Evolutionary conservation across 192 early-diverging fungal species (phyloP), one percentile per base, ranked within the genome.

Genomic region (Backusella tuberculispora): DNA sequence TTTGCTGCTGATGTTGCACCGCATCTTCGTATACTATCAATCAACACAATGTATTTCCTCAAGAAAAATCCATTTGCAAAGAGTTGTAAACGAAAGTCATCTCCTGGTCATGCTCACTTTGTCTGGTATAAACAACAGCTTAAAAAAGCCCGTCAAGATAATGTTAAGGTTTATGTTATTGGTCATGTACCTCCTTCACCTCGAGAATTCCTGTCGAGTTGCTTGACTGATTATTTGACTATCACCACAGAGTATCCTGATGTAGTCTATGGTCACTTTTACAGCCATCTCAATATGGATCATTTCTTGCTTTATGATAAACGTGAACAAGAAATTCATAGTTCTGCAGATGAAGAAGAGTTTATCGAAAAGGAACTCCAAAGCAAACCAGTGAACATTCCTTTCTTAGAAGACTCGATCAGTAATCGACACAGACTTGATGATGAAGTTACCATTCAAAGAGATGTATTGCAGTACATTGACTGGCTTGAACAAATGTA

Each of bases 281-380:
- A 83, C 63, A 91, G 92, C 7, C 92, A 93, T 73, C 86, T 87
- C 75, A 93, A 93, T 69, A 88, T 92, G 76, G 92, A 93, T 68
- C 83, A 50, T 38, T 76, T 78, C 42, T 64, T 77, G 43, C 46
- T 78, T 10, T 69, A 69, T 10, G 75, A 71, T 19, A 56, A 44
- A 6, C 37, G 47, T 26, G 37, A 47, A 8, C 29, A 53, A 4
- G 42, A 44, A 38, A 40, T 65, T 38, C 26, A 34, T n/a, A 8
- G 34, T 26, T 17, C 38, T 1, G 34, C 64, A 2, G 64, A 38
- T 38, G 68, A 43, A 13, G 45, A 46, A 38, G 56, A 48, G 19
- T 66, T 21, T 17, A 17, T 24, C n/a, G 37, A 47, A 38, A 56
- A 50, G 15, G 50, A 44, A 38, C 12, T 60, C 10, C 47, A 72